Evolutionary conservation across 73 alveolate species (phyloP), one percentile per base, ranked within the genome.

Genomic region (Paraurostyla sp.): DNA sequence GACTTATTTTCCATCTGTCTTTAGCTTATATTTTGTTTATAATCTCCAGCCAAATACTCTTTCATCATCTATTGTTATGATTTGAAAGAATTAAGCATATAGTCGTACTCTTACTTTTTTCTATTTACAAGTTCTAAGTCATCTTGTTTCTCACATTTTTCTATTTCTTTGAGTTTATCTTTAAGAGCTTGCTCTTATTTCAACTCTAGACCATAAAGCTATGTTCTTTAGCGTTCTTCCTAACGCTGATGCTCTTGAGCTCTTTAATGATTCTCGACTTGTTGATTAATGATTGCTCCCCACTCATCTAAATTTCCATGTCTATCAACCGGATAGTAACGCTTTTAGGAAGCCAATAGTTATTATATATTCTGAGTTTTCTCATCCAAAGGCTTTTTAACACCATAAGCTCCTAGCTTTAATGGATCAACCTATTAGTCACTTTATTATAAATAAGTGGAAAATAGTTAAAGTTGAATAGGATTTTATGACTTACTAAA

Each of bases 271-370:
- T 29, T 58, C 25, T 88, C 94, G 32, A 42, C 63, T 62, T 88
- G 68, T 25, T 88, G 42, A 25, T 78, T 88, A 18, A 78, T 65
- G 23, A 88, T 81, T 9, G 94, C 94, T 42, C 94, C 91, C 94
- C 94, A 88, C 46, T 88, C 94, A 58, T 88, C 94, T 0, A 88
- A 40, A 43, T 52, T 81, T 2, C 94, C 94, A 7, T n/a, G 42
- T 15, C 76, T 76, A 48, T 88, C 94, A 1, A 36, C 81, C 15
- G 94, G 94, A 43, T 88, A 88, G 71, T 88, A 88, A 41, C 89
- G 76, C 87, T 78, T 88, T 18, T 82, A 42, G 35, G 30, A 1
- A 0, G 76, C 78, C 27, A 73, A 59, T 45, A 78, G 36, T 9
- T 58, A 69, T 50, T 76, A 75, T 13, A 71, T 88, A 30, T 51